A percentile compares a stretch with the other conserved stretches of the same genome.
Evolutionary conservation across 2,329 filamentous ascomycete genomes (phyloP).

Genomic region (Trematosphaeria pertusa): DNA sequence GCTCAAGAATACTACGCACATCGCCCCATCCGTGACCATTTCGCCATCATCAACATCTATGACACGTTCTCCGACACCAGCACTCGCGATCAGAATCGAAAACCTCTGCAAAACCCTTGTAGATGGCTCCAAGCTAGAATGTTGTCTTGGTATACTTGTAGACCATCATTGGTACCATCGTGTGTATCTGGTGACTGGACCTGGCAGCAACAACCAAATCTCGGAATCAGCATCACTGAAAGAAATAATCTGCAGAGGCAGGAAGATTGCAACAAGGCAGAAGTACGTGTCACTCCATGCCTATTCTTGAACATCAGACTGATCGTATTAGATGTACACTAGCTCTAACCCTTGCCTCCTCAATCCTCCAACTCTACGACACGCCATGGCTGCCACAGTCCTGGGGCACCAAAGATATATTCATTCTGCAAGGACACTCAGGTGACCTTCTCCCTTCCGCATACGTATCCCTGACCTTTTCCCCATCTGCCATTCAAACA

Average conservation of each 20-base stretch:
- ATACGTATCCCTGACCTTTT: constrained; percentile 6
- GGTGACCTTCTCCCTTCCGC: neutral
- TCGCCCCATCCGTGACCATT: constrained; percentile 4
- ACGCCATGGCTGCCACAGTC: constrained; percentile 13
- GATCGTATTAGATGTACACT: no score
- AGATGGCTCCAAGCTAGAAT: neutral
- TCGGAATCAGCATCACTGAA: constrained; percentile 4
- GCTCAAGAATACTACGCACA: constrained; percentile 1
- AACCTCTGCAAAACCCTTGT: constrained; percentile 11
- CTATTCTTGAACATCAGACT: no score
- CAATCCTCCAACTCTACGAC: constrained; percentile 14
- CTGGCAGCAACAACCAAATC: constrained; percentile 1
- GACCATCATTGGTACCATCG: constrained; percentile 12
- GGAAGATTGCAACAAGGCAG: constrained; percentile 1
- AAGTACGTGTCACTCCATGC: no score
- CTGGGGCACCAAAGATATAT: constrained; percentile 14
- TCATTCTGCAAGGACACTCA: constrained; percentile 1
- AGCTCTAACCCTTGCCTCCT: no score
- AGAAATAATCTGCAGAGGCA: constrained; percentile 1
- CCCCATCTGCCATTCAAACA: neutral
- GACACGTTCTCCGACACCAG: constrained; percentile 1
- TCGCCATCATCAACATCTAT: neutral
- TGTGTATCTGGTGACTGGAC: constrained; percentile 7
- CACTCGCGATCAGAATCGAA: constrained; percentile 6
- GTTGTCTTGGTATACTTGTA: constrained; percentile 11